Base-by-base conservation (phyloP, 805 yeast species). In the Ogataea methanolica region DNA sequence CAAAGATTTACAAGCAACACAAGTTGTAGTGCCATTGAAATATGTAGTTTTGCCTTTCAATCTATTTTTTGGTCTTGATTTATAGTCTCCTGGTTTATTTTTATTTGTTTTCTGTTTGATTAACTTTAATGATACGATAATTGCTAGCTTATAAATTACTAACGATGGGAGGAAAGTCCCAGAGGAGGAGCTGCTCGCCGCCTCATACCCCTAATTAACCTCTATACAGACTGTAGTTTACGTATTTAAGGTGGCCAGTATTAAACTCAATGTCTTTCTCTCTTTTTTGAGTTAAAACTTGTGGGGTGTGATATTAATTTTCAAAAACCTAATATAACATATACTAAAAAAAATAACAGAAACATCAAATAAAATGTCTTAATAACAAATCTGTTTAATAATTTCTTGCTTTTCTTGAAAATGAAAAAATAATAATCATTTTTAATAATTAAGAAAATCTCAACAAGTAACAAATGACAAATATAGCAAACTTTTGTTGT, bases 1-100 rank as follows among this genome's bases (percentile, higher is more conserved):
- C 59, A 16, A 47, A 58, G 11, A 45, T 54, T 36, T 58, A 53
- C 7, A 52, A 49, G 41, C 49, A 48, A 38, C 46, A 52, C 21
- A 43, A 41, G n/a, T 29, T 33, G 19, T 12, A 21, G n/a, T 14
- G n/a, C 11, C 21, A 21, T 19, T 14, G 11, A 7, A 36, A 16
- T 11, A 19, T 36, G 26, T 36, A 15, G 2, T 2, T 21, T 19
- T 36, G 23, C 11, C 19, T 8, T 36, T 36, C 16, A 19, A 19
- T 36, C 4, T 1, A 15, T 33, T 7, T 3, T 11, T 5, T 33
- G 14, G 6, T 33, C n/a, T 5, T 15, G 12, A 33, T 33, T 15
- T 33, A 33, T 15, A 26, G 31, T 26, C 11, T 26, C 12, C 31
- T 12, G 6, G 4, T 6, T 26, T 26, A 26, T 3, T 26, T 9